Evolutionary conservation across 2,329 filamentous ascomycete species (phyloP).

Genomic region (Sporothrix sp.): DNA sequence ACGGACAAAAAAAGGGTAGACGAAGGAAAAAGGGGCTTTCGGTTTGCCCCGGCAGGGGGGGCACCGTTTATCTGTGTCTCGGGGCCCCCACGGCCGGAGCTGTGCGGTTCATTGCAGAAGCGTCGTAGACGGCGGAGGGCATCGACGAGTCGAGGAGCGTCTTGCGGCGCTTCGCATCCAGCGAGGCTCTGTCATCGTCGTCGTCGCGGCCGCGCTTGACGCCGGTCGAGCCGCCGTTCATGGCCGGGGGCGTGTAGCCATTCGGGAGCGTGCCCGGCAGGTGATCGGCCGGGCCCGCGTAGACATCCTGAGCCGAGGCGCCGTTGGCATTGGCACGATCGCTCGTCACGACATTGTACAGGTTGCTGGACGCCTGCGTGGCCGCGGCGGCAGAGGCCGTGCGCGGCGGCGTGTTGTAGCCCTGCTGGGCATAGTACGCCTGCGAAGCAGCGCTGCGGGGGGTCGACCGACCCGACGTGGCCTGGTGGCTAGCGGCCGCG

Average conservation of each 20-base stretch:
- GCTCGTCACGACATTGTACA: conserved; percentile 85
- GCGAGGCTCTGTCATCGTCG: conserved; percentile 29
- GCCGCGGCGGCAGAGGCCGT: conserved; percentile 29
- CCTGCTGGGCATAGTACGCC: conserved; percentile 60
- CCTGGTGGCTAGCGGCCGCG: conserved; percentile 69
- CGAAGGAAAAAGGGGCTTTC: neutral
- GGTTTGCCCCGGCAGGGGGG: neutral
- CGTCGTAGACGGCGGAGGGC: conserved; percentile 25
- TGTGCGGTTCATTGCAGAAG: conserved; percentile 18
- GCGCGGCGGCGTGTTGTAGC: conserved; percentile 74
- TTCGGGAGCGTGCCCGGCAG: conserved; percentile 46
- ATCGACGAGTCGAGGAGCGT: conserved; percentile 25
- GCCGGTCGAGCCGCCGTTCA: conserved; percentile 51
- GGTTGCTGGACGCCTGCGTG: conserved; percentile 58
- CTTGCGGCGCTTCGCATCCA: conserved; percentile 30
- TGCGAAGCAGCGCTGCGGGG: conserved; percentile 66
- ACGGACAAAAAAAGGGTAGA: conserved; percentile 1
- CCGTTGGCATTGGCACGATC: conserved; percentile 59
- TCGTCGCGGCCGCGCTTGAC: conserved; percentile 35
- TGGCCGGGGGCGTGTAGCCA: conserved; percentile 48
- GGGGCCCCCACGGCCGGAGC: conserved; percentile 22
- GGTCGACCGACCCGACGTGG: conserved; percentile 73
- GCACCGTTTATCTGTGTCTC: conserved; percentile 19
- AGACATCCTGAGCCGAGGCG: conserved; percentile 56
- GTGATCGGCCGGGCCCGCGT: conserved; percentile 52